Evolutionary conservation across 2,329 filamentous ascomycete species (phyloP), one percentile per base, ranked within the genome.

Genomic region (Nakataea oryzae): DNA sequence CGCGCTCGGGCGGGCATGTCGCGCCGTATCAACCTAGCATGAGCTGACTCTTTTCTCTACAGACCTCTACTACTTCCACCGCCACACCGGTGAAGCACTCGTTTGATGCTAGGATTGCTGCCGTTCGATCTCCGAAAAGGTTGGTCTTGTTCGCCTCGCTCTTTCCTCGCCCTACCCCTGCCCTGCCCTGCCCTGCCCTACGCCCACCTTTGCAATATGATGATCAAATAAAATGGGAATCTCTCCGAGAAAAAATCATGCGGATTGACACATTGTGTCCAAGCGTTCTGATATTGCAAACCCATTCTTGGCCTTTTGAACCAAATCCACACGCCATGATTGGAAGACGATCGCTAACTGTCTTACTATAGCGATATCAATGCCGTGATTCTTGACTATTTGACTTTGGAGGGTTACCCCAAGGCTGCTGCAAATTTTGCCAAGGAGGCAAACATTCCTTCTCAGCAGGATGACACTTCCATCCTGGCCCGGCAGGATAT

Each of bases 181-280:
- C 34, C 62, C 58, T 29, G 12, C 28, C 59, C 62, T 21, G 32
- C 62, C 66, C 65, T 70, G 67, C 70, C 70, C 26, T 55, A 57
- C 41, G 41, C 30, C n/a, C 58, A 24, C 54, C 57, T 70, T 68
- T 74, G 70, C 69, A 71, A 78, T 69, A 80, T 86, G 81, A 96
- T 96, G 93, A 96, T 90, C 80, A 82, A 78, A 56, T 78, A 79
- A 82, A 96, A 96, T 99, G 95, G 95, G 95, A 99, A 99, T 99
- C 95, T 99, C 96, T 99, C 95, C 89, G 91, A 97, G 90, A 83
- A 82, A n/a, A 85, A 78, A 67, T 74, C 77, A 83, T 99, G 95
- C 90, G 88, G 95, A 99, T 86, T 91, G 86, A 76, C 81, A 78
- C 81, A 87, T 90, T 86, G 88, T 89, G 86, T 86, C 78, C 59